Evolutionary conservation across 805 yeast genomes (phyloP), one percentile per base, ranked within the genome.

Genomic region (Barnettozyma wickerhamii): DNA sequence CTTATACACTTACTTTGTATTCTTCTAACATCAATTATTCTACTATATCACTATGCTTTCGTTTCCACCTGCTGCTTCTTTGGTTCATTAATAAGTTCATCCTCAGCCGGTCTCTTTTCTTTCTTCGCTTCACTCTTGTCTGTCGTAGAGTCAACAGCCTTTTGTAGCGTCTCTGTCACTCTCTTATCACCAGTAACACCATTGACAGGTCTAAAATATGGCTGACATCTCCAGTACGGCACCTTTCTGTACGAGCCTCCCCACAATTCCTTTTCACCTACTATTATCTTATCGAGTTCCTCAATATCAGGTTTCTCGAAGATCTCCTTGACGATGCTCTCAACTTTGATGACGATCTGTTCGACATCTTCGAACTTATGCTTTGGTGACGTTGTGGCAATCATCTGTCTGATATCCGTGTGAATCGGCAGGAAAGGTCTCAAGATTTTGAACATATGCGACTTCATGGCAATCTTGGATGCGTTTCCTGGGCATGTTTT

Each of bases 171-270:
- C 29, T 59, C 63, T 3, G 52, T 55, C 7, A 63, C 55, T 43
- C 72, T 53, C 45, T 62, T 60, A 44, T 74, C 77, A 19, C 74
- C 77, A 20, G 72, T 68, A 3, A 76, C 79, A 18, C 98, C 98
- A 58, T 87, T 76, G 1, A 91, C 96, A 3, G 82, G 80, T 52
- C 99, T 73, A 70, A 91, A 91, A 59, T 86, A 84, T 2, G 99
- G 99, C 64, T 91, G 99, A 49, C 95, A 81, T 54, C 98, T 74
- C 98, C 98, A 91, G 60, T 84, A 89, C 2, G 99, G 98, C 13
- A 91, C 77, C 5, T 72, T 74, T 59, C 79, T 79, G 60, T 93
- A 91, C 12, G 71, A 53, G 1, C 95, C 95, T 35, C 95, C 95
- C 90, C 95, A 84, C 19, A 63, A 56, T 50, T 79, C 78, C 28